Evolutionary conservation across 2,329 filamentous ascomycete genomes (phyloP), one percentile per base, ranked within the genome.

Genomic region (Cladosporium sp.): DNA sequence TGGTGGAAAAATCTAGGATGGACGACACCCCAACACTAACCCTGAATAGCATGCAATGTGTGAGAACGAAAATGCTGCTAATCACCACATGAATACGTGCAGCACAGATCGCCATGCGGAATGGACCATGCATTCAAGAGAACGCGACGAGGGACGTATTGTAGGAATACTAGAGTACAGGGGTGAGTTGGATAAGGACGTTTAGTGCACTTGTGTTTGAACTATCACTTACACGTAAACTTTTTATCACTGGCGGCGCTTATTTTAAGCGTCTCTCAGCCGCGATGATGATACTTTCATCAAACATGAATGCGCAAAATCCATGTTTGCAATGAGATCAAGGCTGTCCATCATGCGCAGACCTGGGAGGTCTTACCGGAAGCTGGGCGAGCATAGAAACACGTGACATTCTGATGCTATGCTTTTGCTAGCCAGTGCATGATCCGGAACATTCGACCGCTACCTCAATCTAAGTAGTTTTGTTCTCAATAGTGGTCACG

Each of bases 401-500:
- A 46, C 40, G 40, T 46, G 40, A 46, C n/a, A 46, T 46, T 46
- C 40, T 46, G n/a, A 46, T 46, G n/a, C 8, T 46, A 21, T 46
- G n/a, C n/a, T 8, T 46, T 21, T 26, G 31, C 1, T 57, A 18
- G 18, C 18, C 7, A 29, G 12, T 16, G 18, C 28, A 31, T n/a
- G 50, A n/a, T 8, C n/a, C 1, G 7, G 16, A 5, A 18, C 37
- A 18, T 33, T 2, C 18, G 29, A 31, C 14, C 16, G 21, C 3
- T 12, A 33, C 1, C 10, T 33, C 28, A 55, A 6, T 3, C 18
- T 55, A 59, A 31, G 60, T 29, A 11, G 31, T 26, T 21, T 59
- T 65, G 29, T 65, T 59, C 44, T 65, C 62, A 40, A 65, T 40
- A 14, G 29, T 50, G 21, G 59, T 56, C 28, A 59, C 46, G 4